Conservation (phyloP, 371 early-diverging fungal species). For the Smittium culicis region DNA sequence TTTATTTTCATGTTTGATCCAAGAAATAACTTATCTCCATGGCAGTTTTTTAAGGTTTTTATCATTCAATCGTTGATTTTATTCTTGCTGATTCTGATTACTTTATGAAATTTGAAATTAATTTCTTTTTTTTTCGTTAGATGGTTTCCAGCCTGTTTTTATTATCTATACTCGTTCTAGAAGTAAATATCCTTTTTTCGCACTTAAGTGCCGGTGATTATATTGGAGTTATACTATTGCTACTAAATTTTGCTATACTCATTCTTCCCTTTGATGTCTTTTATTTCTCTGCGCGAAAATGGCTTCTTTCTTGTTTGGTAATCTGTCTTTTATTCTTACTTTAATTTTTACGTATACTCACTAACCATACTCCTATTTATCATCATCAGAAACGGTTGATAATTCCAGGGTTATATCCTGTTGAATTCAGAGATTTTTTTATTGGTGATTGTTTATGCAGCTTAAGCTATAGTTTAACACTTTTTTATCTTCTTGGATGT, state of each 20-base stretch:
- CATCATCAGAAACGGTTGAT: slow-evolving; percentile 20
- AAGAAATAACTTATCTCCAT: slow-evolving; percentile 50
- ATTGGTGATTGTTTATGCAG: slow-evolving; percentile 69
- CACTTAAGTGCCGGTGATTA: slow-evolving; percentile 30
- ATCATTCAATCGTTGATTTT: slow-evolving; percentile 42
- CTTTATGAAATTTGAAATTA: too few species aligned
- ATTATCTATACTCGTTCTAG: slow-evolving; percentile 36
- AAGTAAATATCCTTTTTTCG: slow-evolving; percentile 36
- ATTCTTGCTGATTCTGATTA: too few species aligned
- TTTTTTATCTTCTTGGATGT: slow-evolving; percentile 50
- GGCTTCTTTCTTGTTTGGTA: slow-evolving; percentile 39
- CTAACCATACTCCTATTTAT: too few species aligned
- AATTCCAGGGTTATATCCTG: slow-evolving; percentile 39
- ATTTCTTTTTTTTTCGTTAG: too few species aligned
- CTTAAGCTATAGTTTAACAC: slow-evolving; percentile 52
- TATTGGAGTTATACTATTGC: slow-evolving; percentile 36
- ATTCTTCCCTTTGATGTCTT: slow-evolving; percentile 47
- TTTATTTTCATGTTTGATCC: slow-evolving; percentile 76
- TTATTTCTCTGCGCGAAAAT: slow-evolving; percentile 50
- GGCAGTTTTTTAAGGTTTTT: slow-evolving; percentile 52
- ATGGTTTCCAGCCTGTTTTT: too few species aligned
- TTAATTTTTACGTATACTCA: neutral
- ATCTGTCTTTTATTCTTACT: neutral
- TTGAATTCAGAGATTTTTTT: slow-evolving; percentile 76
- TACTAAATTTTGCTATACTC: slow-evolving; percentile 35